Base-by-base conservation (phyloP, 208 protist species). In the Eutreptiella sp. region DNA sequence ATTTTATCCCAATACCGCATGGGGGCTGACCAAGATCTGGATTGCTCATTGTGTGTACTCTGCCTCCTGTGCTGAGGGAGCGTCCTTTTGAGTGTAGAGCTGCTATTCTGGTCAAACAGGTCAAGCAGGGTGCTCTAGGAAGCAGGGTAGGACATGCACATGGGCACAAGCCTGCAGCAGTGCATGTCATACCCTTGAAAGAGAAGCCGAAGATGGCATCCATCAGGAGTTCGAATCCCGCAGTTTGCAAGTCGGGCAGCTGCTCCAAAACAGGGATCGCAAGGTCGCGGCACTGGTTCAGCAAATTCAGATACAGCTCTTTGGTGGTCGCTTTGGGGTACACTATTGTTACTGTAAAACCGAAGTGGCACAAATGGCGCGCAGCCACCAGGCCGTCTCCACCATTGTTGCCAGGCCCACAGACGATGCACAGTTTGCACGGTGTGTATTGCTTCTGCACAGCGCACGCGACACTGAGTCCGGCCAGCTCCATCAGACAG, bases 401-500 rank as follows among this genome's bases (percentile, higher is more conserved):
- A 26, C 82, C 82, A 64, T 88, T 88, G 35, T 73, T 85, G 35
- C 78, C 78, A 19, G 77, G 81, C 24, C 80, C 81, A 50, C 39
- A 76, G 27, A 87, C 35, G 28, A 68, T 82, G 53, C 21, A 75
- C 72, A 67, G 83, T n/a, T n/a, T 16, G 14, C 14, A 14, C 9
- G 16, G 54, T 5, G 9, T 11, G 36, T 63, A 64, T 5, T 63
- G 5, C 4, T 9, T 41, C 14, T 7, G 16, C 23, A 63, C 26
- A 9, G 53, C 45, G 5, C 7, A 11, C 16, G 58, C 58, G 4
- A 52, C 38, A 36, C 50, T 64, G 1, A 83, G 39, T 33, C 83
- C 83, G 19, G 83, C 83, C 7, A 88, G 61, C 63, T 88, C 83
- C 82, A 88, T 89, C 0, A 88, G 48, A 41, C 84, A 75, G 19